Percentiles rank a stretch among this genome's conserved stretches.
These are phyloP conservation scores for Sporobolomyces roseus DNA, from an alignment of 768 basidiomycete genomes.

Conservation along the genomic window DNA sequence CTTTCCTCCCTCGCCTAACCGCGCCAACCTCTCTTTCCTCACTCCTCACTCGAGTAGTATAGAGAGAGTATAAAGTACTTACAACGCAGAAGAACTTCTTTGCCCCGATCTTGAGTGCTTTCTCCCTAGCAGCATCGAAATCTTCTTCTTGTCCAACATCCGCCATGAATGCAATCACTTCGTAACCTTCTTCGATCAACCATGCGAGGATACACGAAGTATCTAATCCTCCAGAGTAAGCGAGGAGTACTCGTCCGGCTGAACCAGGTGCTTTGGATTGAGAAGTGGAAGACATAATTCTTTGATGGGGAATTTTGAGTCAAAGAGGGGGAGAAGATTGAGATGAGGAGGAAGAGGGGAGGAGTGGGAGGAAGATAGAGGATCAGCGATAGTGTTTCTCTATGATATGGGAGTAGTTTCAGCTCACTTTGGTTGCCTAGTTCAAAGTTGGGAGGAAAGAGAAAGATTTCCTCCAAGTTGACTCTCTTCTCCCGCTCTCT, in stretches of 20 bases:
- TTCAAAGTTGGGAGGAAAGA: no score
- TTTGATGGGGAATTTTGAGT: not conserved
- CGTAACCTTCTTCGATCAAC: slow-evolving; percentile 97
- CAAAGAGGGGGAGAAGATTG: not conserved
- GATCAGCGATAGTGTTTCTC: slow-evolving; percentile 2
- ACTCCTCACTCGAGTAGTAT: no score
- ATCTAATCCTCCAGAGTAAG: slow-evolving; percentile 97
- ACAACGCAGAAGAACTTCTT: slow-evolving; percentile 92
- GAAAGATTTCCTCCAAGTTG: not conserved
- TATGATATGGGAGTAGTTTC: not conserved
- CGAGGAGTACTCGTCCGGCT: slow-evolving; percentile 65
- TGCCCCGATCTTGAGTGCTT: slow-evolving; percentile 87
- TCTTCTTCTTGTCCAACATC: slow-evolving; percentile 76
- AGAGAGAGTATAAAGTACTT: slow-evolving; percentile 13
- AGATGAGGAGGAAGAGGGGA: not conserved
- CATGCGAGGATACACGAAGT: slow-evolving; percentile 99
- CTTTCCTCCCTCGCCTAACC: not conserved
- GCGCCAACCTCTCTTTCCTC: not conserved
- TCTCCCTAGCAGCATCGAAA: slow-evolving; percentile 82
- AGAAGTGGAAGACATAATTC: slow-evolving; percentile 5
- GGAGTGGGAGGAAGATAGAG: not conserved
- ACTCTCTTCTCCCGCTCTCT: not conserved
- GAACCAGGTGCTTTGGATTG: slow-evolving; percentile 44
- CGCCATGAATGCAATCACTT: slow-evolving; percentile 95
- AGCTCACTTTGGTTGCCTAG: not conserved